phyloP scores from a whole-genome alignment of 2,329 filamentous ascomycete species.

The Paecilomyces sp. region DNA sequence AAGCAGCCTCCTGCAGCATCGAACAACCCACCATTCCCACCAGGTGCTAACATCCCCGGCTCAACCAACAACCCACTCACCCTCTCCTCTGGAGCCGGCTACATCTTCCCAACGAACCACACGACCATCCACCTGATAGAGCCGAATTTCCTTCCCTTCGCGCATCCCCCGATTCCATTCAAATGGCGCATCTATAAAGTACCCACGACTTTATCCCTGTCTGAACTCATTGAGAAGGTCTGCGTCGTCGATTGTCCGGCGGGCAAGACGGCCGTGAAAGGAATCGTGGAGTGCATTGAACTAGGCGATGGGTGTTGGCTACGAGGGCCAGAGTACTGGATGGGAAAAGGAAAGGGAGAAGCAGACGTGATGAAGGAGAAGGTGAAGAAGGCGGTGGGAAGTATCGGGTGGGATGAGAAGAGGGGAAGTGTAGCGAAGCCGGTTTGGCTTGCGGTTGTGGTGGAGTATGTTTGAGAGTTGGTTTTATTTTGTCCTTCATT shows the following conservation, averaged over 20 bases:
- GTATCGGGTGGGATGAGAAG: conserved; percentile 53
- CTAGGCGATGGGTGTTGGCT: conserved; percentile 54
- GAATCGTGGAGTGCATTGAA: conserved; percentile 51
- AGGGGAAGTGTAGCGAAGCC: conserved; percentile 11
- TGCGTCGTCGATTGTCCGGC: conserved; percentile 45
- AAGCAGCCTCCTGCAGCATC: conserved; percentile 3
- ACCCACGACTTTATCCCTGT: conserved; percentile 47
- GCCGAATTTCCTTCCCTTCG: conserved; percentile 21
- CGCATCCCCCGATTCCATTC: conserved; percentile 27
- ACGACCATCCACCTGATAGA: conserved; percentile 55
- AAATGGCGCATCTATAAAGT: conserved; percentile 47
- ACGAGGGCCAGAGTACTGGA: conserved; percentile 50
- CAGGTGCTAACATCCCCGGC: conserved; percentile 51
- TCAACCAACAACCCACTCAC: conserved; percentile 42
- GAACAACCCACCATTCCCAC: conserved; percentile 35
- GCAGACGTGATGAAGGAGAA: conserved; percentile 33
- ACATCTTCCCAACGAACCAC: conserved; percentile 54
- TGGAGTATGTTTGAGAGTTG: background rate
- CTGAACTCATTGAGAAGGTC: conserved; percentile 52
- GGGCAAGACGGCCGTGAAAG: conserved; percentile 28
- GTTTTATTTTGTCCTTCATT: background rate
- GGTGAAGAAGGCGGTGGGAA: conserved; percentile 43
- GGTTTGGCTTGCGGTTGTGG: conserved; percentile 13
- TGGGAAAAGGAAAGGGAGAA: conserved; percentile 7
- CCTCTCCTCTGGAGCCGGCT: conserved; percentile 53